phyloP scores from a whole-genome alignment of 1,139 yeast species.

The Saccharomyces hybrid region DNA sequence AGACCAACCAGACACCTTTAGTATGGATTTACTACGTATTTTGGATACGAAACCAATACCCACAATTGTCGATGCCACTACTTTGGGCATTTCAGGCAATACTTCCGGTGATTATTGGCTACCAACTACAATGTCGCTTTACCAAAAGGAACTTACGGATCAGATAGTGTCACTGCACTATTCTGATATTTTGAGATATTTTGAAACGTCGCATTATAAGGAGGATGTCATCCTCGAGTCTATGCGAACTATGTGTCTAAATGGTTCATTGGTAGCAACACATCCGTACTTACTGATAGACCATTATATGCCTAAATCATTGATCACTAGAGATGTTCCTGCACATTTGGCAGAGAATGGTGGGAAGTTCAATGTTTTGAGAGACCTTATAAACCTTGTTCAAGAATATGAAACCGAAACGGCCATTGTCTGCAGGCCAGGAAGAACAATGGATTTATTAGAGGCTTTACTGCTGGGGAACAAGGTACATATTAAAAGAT shows the following conservation, averaged over 20 bases:
- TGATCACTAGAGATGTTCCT: conserved; percentile 72
- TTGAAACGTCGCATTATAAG: conserved; percentile 50
- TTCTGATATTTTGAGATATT: conserved; percentile 79
- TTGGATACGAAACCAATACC: conserved; percentile 85
- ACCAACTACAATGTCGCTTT: conserved; percentile 81
- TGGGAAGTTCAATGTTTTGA: conserved; percentile 72
- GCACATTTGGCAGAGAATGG: conserved; percentile 68
- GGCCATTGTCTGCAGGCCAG: conserved; percentile 48
- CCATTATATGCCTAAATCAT: conserved; percentile 78
- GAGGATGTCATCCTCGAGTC: conserved; percentile 60
- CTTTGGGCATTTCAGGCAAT: conserved; percentile 30
- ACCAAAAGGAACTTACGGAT: conserved; percentile 86
- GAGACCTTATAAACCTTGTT: conserved; percentile 43
- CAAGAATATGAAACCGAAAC: conserved; percentile 39
- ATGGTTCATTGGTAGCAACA: conserved; percentile 71
- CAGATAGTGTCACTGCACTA: conserved; percentile 87
- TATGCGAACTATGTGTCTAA: conserved; percentile 61
- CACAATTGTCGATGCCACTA: conserved; percentile 49
- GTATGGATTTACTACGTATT: conserved; percentile 69
- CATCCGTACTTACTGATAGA: conserved; percentile 84
- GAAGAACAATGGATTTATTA: conserved; percentile 62
- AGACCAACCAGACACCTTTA: neutral
- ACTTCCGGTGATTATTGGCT: conserved; percentile 66
- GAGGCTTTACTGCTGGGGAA: conserved; percentile 72
- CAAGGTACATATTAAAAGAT: conserved; percentile 55